Conservation (phyloP, 2,329 filamentous ascomycete genomes). For the Dryadomyces quercus-mongolicae region DNA sequence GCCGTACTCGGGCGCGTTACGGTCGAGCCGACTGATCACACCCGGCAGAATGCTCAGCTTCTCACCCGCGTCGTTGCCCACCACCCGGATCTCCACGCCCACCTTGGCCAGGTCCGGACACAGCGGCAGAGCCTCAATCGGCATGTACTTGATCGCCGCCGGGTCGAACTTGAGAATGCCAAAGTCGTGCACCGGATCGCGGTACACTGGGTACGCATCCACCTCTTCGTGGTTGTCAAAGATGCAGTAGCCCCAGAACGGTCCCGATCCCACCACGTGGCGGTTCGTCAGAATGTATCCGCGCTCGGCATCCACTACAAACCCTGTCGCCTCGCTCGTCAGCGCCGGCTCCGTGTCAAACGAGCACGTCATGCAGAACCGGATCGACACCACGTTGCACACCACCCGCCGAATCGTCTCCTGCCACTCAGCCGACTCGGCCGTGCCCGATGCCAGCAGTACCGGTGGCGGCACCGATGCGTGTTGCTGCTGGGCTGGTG, state of each 20-base stretch:
- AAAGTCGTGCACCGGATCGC: constrained; percentile 97
- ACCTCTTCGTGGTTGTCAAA: constrained; percentile 98
- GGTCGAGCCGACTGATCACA: constrained; percentile 89
- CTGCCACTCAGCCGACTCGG: constrained; percentile 54
- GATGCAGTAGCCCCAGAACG: constrained; percentile 96
- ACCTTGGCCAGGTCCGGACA: constrained; percentile 81
- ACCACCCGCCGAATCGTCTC: constrained; percentile 90
- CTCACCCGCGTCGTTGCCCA: constrained; percentile 96
- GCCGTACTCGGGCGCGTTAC: constrained; percentile 95
- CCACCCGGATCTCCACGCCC: constrained; percentile 87
- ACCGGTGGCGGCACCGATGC: constrained; percentile 4
- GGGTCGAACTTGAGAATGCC: constrained; percentile 95
- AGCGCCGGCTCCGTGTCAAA: constrained; percentile 95
- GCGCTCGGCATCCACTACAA: constrained; percentile 88
- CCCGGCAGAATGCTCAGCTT: constrained; percentile 97
- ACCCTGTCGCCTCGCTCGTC: constrained; percentile 91
- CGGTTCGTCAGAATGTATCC: constrained; percentile 79
- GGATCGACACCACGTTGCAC: constrained; percentile 92
- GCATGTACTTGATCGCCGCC: constrained; percentile 94
- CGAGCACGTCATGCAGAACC: constrained; percentile 94
- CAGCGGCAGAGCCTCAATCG: constrained; percentile 65
- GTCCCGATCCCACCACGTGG: constrained; percentile 88
- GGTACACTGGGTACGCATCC: constrained; percentile 92
- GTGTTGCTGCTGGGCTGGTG: not conserved
- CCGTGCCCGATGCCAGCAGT: constrained; percentile 14